Evolutionary conservation across 1,284 basidiomycete genomes (phyloP).

Genomic region (Sporisorium graminicola): DNA sequence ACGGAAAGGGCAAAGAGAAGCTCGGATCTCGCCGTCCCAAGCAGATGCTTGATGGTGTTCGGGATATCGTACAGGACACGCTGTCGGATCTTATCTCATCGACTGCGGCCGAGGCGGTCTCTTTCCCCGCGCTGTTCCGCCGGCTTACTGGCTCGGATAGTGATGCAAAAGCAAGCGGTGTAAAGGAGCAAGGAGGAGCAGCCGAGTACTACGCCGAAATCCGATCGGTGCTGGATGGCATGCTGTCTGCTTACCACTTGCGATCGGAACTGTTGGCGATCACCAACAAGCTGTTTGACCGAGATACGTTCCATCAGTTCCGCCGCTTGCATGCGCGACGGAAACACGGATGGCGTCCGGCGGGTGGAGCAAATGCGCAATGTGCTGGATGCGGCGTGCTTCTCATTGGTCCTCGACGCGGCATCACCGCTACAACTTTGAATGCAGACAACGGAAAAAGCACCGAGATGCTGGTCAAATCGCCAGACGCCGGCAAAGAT

Average conservation of each 20-base stretch:
- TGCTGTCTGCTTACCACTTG: conserved; percentile 91
- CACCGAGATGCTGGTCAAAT: background rate
- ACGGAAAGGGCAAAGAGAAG: background rate
- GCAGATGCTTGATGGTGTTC: conserved; percentile 31
- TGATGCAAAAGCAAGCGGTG: conserved; percentile 70
- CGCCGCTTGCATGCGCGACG: conserved; percentile 71
- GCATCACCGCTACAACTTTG: background rate
- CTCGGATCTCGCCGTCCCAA: background rate
- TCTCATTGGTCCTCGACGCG: conserved; percentile 29
- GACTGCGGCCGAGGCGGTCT: conserved; percentile 83
- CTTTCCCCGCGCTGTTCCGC: conserved; percentile 91
- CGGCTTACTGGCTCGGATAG: conserved; percentile 76
- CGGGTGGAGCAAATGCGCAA: conserved; percentile 10
- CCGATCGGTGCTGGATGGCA: conserved; percentile 86
- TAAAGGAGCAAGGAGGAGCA: conserved; percentile 20
- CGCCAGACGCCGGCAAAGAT: conserved; percentile 3
- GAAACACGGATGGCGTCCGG: conserved; percentile 69
- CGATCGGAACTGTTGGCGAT: conserved; percentile 92
- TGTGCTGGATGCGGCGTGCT: conserved; percentile 34
- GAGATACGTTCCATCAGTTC: conserved; percentile 83
- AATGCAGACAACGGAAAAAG: background rate
- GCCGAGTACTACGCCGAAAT: conserved; percentile 83
- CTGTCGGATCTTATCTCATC: conserved; percentile 86
- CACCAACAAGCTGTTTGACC: conserved; percentile 83
- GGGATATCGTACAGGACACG: conserved; percentile 84